Evolutionary conservation across 2,329 filamentous ascomycete species (phyloP).

Genomic region (Sporothrix dimorphospora): DNA sequence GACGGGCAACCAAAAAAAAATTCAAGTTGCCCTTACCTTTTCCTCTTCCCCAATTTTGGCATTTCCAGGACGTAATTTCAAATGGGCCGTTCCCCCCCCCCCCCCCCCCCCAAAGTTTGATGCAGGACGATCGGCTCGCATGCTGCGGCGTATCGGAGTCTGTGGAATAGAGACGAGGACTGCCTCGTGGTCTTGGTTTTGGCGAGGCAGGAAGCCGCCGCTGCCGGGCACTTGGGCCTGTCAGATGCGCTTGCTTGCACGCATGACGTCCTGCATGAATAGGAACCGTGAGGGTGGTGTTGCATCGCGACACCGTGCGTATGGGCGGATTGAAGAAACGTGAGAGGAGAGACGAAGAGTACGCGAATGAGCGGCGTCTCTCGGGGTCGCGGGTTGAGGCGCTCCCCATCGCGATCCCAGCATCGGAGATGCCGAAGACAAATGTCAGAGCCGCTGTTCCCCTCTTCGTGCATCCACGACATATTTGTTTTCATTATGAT

Average conservation of each 20-base stretch:
- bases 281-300: neutral
- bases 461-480: neutral
- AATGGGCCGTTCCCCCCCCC: neutral
- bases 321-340: neutral
- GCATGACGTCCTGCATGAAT: constrained; percentile 17
- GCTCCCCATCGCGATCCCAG: neutral
- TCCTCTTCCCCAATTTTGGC: neutral
- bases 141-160: neutral
- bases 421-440: neutral
- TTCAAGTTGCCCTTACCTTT: neutral
- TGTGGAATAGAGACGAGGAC: neutral
- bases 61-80: neutral
- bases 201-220: constrained; percentile 6
- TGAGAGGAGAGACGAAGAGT: neutral
- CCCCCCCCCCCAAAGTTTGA: neutral
- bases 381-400: too few species aligned
- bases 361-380: neutral
- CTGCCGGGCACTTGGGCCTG: constrained; percentile 4
- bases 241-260: constrained; percentile 1
- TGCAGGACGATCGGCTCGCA: neutral
- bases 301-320: neutral
- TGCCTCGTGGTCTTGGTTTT: constrained; percentile 14
- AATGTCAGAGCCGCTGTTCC: neutral
- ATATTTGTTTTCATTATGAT: neutral
- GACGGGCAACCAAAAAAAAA: too few species aligned